A percentile compares a stretch with the other conserved stretches of the same genome.
Conservation (phyloP, 345 rosid species). For the Populus deltoides region DNA sequence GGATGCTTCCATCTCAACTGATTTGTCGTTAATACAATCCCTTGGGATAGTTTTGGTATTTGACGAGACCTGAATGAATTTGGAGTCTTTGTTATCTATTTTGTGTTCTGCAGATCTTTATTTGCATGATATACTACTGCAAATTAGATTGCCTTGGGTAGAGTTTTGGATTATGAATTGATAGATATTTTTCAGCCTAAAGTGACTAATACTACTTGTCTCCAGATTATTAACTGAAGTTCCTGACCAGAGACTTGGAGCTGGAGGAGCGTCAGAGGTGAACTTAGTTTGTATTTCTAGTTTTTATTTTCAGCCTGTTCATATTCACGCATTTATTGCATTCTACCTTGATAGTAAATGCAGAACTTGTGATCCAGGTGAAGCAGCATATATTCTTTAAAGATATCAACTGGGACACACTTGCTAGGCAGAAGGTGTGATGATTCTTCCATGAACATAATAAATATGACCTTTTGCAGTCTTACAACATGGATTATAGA, state of each 20-base stretch:
- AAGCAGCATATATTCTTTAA: constrained; percentile 90
- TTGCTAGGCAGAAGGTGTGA: constrained; percentile 90
- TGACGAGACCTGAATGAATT: neutral
- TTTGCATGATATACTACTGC: neutral
- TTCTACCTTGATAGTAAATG: constrained; percentile 12
- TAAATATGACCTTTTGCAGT: neutral
- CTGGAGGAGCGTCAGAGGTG: constrained; percentile 94
- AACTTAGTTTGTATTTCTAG: constrained; percentile 16
- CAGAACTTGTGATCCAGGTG: constrained; percentile 50
- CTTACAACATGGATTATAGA: neutral
- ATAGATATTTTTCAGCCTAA: neutral
- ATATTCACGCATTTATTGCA: neutral
- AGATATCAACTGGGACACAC: constrained; percentile 94
- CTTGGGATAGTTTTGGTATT: neutral
- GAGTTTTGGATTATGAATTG: neutral
- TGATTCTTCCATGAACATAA: constrained; percentile 1
- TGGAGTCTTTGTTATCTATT: neutral
- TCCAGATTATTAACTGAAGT: constrained; percentile 93
- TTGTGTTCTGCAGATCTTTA: neutral
- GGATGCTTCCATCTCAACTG: neutral
- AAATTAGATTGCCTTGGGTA: neutral
- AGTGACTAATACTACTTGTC: constrained; percentile 10
- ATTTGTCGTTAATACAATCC: neutral
- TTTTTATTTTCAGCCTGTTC: constrained; percentile 5
- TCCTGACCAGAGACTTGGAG: constrained; percentile 97